Percentiles rank a stretch among this genome's conserved stretches.
Evolutionary conservation across 2,329 filamentous ascomycete genomes (phyloP).

Genomic region (Trichocomaceae sp.): DNA sequence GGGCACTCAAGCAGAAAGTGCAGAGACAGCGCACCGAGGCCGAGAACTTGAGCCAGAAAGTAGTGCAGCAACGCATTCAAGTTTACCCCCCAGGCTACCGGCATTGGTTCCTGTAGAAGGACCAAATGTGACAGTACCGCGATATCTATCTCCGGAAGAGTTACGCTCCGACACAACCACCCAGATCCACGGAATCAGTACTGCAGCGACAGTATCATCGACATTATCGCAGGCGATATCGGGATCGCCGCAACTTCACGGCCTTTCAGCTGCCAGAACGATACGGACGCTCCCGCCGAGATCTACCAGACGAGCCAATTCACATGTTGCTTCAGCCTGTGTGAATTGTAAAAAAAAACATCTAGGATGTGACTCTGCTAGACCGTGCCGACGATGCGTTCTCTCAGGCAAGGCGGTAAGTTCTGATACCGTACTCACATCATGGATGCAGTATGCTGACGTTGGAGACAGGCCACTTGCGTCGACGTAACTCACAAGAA

Average conservation of each 20-base stretch:
- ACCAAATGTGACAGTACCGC: constrained; percentile 13
- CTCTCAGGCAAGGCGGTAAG: constrained; percentile 42
- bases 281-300: constrained; percentile 29
- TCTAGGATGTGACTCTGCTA: constrained; percentile 40
- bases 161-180: background rate
- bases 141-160: constrained; percentile 11
- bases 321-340: constrained; percentile 44
- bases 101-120: constrained; percentile 15
- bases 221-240: constrained; percentile 11
- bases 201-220: background rate
- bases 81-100: constrained; percentile 11
- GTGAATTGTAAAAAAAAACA: constrained; percentile 46
- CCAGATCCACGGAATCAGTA: constrained; percentile 13
- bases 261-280: constrained; percentile 12
- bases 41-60: background rate
- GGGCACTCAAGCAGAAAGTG: constrained; percentile 32
- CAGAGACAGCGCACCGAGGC: constrained; percentile 27
- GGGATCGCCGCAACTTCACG: constrained; percentile 22
- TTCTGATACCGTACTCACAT: background rate
- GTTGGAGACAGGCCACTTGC: constrained; percentile 31
- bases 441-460: constrained; percentile 11
- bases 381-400: constrained; percentile 42
- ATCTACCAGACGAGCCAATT: constrained; percentile 40
- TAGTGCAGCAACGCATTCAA: background rate
- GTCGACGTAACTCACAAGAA: constrained; percentile 45